A percentile compares a stretch with the other conserved stretches of the same genome.
Evolutionary conservation across 2,329 filamentous ascomycete species (phyloP).

Genomic region (Geosmithia putterillii): DNA sequence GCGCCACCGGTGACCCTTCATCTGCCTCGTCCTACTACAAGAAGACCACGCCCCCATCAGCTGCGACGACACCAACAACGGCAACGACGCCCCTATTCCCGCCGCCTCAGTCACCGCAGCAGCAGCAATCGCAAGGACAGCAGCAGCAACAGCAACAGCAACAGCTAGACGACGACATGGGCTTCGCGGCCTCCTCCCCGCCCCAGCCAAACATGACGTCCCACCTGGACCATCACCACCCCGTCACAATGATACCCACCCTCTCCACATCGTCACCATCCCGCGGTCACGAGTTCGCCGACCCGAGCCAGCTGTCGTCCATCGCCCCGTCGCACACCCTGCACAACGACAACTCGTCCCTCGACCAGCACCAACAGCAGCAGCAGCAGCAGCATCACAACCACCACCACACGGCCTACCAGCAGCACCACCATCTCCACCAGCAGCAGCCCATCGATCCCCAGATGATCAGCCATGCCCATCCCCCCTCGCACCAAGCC

Average conservation of each 20-base stretch:
- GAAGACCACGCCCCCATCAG: neutral
- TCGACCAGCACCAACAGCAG: slow-evolving; percentile 10
- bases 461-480: slow-evolving; percentile 36
- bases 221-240: slow-evolving; percentile 12
- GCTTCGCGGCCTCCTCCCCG: neutral
- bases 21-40: neutral
- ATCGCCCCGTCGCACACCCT: slow-evolving; percentile 24
- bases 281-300: slow-evolving; percentile 26
- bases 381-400: slow-evolving; percentile 8
- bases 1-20: neutral
- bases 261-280: slow-evolving; percentile 10
- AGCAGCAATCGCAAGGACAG: neutral
- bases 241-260: slow-evolving; percentile 9
- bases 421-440: slow-evolving; percentile 15
- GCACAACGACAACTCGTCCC: slow-evolving; percentile 8
- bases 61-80: neutral
- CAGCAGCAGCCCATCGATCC: slow-evolving; percentile 45
- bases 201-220: slow-evolving; percentile 12
- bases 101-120: neutral
- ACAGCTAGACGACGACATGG: neutral
- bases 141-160: neutral
- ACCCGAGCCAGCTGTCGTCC: slow-evolving; percentile 34
- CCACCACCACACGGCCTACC: slow-evolving; percentile 21
- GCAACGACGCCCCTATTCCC: neutral
- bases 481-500: slow-evolving; percentile 1